Percentiles rank a stretch among this genome's conserved stretches.
These are phyloP conservation scores for Fusarium brevicatenulatum DNA, from an alignment of 2,329 filamentous ascomycete genomes.

Conservation along the genomic window DNA sequence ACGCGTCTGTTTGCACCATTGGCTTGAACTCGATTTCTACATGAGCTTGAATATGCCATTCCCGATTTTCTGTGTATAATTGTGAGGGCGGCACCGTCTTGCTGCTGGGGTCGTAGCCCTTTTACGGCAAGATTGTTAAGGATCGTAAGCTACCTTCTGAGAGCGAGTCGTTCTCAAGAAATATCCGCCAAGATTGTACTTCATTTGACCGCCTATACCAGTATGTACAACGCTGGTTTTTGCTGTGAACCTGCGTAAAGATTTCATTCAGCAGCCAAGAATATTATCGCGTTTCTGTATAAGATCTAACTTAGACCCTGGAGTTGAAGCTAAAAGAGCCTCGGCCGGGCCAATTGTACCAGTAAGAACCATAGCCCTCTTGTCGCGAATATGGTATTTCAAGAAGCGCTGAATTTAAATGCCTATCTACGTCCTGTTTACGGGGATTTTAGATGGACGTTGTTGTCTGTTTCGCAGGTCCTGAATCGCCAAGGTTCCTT, in stretches of 20 bases:
- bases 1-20: not conserved
- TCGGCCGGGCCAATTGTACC: no score
- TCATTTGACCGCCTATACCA: not conserved
- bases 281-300: not conserved
- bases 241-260: not conserved
- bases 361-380: not conserved
- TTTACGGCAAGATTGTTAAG: not conserved
- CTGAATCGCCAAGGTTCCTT: not conserved
- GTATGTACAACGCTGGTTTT: not conserved
- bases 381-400: not conserved
- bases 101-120: no score
- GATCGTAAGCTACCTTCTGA: not conserved
- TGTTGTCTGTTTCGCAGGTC: no score
- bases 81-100: not conserved
- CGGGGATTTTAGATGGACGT: not conserved
- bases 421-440: not conserved
- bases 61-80: not conserved
- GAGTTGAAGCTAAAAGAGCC: not conserved
- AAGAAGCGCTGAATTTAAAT: not conserved
- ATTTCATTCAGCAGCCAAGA: not conserved
- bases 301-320: not conserved
- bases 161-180: not conserved
- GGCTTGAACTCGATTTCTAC: not conserved
- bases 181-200: not conserved
- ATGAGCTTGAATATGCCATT: not conserved